Evolutionary conservation across 371 early-diverging fungal species (phyloP).

Genomic region (Circinella umbellata): DNA sequence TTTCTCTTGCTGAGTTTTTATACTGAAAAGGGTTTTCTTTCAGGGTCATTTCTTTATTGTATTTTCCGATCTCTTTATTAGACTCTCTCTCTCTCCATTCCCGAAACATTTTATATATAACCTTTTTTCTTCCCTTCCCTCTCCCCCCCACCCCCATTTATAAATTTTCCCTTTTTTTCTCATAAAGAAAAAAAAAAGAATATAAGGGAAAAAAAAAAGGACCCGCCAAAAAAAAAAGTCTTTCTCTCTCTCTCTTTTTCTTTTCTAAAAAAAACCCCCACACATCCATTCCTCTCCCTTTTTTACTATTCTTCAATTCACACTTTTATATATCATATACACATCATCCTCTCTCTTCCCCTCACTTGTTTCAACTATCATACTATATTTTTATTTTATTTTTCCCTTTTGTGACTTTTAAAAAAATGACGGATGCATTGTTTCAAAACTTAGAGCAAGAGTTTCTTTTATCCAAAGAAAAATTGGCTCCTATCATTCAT

Average conservation of each 20-base stretch:
- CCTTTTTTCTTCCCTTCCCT: too few species aligned
- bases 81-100: background rate
- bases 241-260: background rate
- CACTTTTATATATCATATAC: background rate
- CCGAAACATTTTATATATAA: background rate
- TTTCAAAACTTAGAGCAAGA: constrained; percentile 19
- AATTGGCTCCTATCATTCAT: constrained; percentile 55
- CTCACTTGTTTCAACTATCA: background rate
- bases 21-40: background rate
- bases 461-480: constrained; percentile 35
- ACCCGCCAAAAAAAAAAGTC: background rate
- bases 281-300: background rate
- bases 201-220: background rate
- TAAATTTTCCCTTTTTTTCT: constrained; percentile 1
- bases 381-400: background rate
- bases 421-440: constrained; percentile 19
- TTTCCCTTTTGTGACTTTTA: constrained; percentile 2
- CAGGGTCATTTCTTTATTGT: constrained; percentile 3
- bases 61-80: constrained; percentile 4
- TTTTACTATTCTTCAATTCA: too few species aligned
- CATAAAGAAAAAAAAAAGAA: background rate
- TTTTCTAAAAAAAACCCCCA: background rate
- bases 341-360: background rate
- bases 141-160: background rate
- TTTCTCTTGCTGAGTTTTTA: background rate